Evolutionary conservation across 345 rosid species (phyloP), one percentile per base, ranked within the genome.

Genomic region (Litchi chinensis): DNA sequence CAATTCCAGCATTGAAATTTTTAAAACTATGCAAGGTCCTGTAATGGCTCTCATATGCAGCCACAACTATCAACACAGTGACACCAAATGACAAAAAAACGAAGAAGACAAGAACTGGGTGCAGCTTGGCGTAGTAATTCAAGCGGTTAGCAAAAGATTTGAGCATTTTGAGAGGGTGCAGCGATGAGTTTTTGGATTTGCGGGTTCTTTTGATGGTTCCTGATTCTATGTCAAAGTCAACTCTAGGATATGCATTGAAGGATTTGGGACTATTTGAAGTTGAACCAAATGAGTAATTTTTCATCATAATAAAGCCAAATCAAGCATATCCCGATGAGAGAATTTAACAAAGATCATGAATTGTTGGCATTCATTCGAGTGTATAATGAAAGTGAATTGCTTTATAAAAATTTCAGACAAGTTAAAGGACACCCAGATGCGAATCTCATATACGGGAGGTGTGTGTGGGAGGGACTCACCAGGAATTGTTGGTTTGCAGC

Each of bases 221-320:
- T 80, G 90, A 90, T 83, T 96, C 99, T 84, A 96, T 71, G 82
- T 94, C 99, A 62, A 94, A 88, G 63, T 94, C 97, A 75, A 83
- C 80, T 78, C 90, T 86, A 24, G 95, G 90, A 77, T 96, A 96
- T 56, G 98, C 93, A 80, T 81, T 73, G 80, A 90, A 94, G 68
- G 94, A 79, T 76, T 94, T 93, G 50, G 92, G 83, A 80, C 85
- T 91, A 68, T 82, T 89, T 75, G 91, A 79, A 70, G 80, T 87
- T 74, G 90, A 80, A 46, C 83, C 84, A 59, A 81, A 88, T 40
- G 91, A 67, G 81, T 85, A 86, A 62, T 16, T 87, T 74, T 86
- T 93, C 98, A 95, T 95, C 84, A 75, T 92, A 88, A 68, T 24
- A 62, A 70, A 46, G 52, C 81, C 8, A 79, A 82, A 84, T 84